Percentiles rank a stretch among this genome's conserved stretches.
Conservation (phyloP, 139 green algal genomes). For the Microglena sp. region DNA sequence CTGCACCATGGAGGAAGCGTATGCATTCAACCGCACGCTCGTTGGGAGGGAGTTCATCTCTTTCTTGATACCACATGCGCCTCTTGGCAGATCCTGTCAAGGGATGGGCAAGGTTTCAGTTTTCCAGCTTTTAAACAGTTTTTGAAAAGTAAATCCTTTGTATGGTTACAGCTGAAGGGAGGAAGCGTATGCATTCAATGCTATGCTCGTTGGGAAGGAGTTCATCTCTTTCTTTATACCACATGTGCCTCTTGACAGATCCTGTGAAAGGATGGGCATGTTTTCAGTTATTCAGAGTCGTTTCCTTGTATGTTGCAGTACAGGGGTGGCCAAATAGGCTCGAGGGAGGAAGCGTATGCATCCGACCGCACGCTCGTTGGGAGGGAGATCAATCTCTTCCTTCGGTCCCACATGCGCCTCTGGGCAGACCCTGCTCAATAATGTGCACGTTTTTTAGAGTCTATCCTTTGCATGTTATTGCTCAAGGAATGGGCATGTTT, state of each 20-base stretch:
- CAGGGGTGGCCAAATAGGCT: too few relatives aligned
- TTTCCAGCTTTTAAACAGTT: too few relatives aligned
- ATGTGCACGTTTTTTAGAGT: too few relatives aligned
- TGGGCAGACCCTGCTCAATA: constrained; percentile 8
- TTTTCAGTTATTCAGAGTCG: too few relatives aligned
- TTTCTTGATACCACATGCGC: constrained; percentile 11
- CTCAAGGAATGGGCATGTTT: too few relatives aligned
- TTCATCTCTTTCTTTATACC: background rate
- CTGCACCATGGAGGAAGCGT: constrained; percentile 28
- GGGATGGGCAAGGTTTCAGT: background rate
- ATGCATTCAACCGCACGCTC: constrained; percentile 37
- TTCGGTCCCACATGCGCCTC: constrained; percentile 14
- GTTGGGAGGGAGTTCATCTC: constrained; percentile 13
- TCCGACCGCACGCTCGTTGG: constrained; percentile 38
- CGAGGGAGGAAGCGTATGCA: constrained; percentile 31
- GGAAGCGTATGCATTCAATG: constrained; percentile 38
- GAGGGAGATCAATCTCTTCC: background rate
- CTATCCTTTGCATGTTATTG: too few relatives aligned
- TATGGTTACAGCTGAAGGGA: too few relatives aligned
- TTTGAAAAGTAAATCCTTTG: too few relatives aligned
- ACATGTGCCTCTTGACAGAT: constrained; percentile 14
- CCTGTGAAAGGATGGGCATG: background rate
- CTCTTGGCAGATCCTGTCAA: constrained; percentile 12
- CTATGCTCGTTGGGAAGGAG: constrained; percentile 24
- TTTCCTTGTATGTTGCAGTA: too few relatives aligned